Evolutionary conservation across 257 asterid species (phyloP), one percentile per base, ranked within the genome.

Genomic region (Handroanthus guayacan): DNA sequence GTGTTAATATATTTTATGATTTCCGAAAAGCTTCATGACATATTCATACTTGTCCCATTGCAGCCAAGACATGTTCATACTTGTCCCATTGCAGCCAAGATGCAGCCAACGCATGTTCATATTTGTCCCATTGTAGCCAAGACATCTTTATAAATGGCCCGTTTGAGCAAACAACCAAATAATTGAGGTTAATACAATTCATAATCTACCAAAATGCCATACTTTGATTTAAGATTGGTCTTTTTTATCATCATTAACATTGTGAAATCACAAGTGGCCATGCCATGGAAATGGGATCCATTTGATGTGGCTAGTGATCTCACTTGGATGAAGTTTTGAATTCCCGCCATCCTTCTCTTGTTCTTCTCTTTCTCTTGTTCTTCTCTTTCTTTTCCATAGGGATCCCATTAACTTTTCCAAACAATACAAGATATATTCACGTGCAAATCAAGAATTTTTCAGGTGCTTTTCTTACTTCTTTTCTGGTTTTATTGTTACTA

Each of bases 221-320:
- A 12, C 67, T 65, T 75, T 37, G 79, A 75, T 64, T 10, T 52
- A 13, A 75, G 66, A 45, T 54, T 17, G 20, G 67, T 34, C 1
- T 9, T 65, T 6, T 57, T 39, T 2, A 9, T 54, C 12, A 13
- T 54, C 3, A 41, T 52, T 6, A 75, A 75, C 57, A 52, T 65
- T 11, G 16, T 75, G 10, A 75, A 75, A 17, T 52, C 58, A 25
- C 55, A 51, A 36, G n/a, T 2, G 14, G 52, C 62, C 17, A 51
- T 14, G 34, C 75, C 51, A 34, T 70, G 73, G 54, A 60, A 64
- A 52, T 64, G 67, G 64, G 62, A 78, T 78, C 68, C 74, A 39
- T 78, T 56, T 57, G 14, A 31, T 48, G 41, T 69, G 41, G 17
- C 54, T 9, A 20, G 17, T 50, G 45, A 67, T 44, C 62, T 47